A percentile compares a stretch with the other conserved stretches of the same genome.
Conservation (phyloP, 2,329 filamentous ascomycete genomes). For the Colletotrichum higginsianum region DNA sequence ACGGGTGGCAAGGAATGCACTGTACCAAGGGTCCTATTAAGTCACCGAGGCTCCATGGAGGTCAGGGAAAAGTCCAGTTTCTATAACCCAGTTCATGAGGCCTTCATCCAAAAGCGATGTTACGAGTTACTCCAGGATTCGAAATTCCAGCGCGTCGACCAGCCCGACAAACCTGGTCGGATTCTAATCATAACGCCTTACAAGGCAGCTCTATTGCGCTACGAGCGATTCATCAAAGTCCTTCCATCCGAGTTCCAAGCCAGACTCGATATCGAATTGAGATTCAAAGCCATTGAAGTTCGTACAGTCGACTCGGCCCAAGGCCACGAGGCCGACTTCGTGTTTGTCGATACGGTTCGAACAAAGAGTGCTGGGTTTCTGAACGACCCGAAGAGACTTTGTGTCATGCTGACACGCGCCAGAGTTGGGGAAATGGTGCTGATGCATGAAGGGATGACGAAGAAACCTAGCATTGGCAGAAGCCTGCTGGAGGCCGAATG, state of each 20-base stretch:
- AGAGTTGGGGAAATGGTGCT: constrained; percentile 62
- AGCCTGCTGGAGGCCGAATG: constrained; percentile 23
- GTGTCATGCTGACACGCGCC: constrained; percentile 62
- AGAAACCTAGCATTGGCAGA: not conserved
- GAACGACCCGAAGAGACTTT: constrained; percentile 60
- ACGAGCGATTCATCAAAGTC: constrained; percentile 45
- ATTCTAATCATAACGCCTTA: constrained; percentile 64
- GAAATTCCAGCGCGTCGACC: constrained; percentile 51
- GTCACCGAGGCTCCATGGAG: constrained; percentile 49
- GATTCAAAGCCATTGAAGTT: constrained; percentile 25
- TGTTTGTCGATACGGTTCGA: constrained; percentile 64
- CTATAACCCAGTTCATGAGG: constrained; percentile 57
- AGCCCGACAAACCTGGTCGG: constrained; percentile 47
- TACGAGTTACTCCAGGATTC: constrained; percentile 50
- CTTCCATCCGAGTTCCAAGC: constrained; percentile 24
- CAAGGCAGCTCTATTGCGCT: constrained; percentile 54
- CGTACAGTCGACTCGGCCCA: constrained; percentile 63
- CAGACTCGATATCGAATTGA: constrained; percentile 9
- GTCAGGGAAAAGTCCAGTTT: constrained; percentile 52
- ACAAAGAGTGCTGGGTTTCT: constrained; percentile 57
- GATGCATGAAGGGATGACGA: constrained; percentile 58
- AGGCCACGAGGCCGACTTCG: constrained; percentile 63
- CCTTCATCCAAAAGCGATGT: constrained; percentile 54
- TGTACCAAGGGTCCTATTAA: constrained; percentile 57
- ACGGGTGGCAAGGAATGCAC: constrained; percentile 41